A percentile compares a stretch with the other conserved stretches of the same genome.
phyloP scores from a whole-genome alignment of 169 alveolate species.

The Perkinsus chesapeaki region DNA sequence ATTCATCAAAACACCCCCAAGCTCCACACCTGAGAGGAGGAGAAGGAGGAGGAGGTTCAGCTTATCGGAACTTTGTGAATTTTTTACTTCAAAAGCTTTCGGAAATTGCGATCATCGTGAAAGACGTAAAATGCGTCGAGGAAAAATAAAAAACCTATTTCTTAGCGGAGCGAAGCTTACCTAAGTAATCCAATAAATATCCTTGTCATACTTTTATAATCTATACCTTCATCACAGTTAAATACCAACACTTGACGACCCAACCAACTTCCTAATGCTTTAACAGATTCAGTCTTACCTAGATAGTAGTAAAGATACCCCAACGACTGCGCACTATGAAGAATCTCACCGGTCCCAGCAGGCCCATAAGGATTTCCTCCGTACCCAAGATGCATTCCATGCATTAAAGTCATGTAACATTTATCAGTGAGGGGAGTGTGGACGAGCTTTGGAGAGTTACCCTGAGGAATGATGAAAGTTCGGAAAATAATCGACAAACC shows the following conservation, averaged over 20 bases:
- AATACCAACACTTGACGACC: slow-evolving; percentile 94
- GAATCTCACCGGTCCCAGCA: slow-evolving; percentile 84
- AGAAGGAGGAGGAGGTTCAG: no score
- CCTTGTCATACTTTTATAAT: slow-evolving; percentile 71
- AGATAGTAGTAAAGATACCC: slow-evolving; percentile 53
- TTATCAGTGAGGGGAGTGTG: slow-evolving; percentile 97
- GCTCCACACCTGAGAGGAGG: slow-evolving; percentile 75
- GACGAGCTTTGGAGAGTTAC: slow-evolving; percentile 77
- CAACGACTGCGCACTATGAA: not conserved
- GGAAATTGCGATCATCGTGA: no score
- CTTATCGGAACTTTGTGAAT: no score
- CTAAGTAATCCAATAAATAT: slow-evolving; percentile 67
- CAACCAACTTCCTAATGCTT: slow-evolving; percentile 90
- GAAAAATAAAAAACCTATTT: not conserved
- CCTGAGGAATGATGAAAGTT: slow-evolving; percentile 13
- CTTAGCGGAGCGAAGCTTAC: slow-evolving; percentile 27
- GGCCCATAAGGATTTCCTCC: slow-evolving; percentile 99
- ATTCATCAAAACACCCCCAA: slow-evolving; percentile 90
- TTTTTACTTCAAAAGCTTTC: no score
- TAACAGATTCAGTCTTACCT: slow-evolving; percentile 98
- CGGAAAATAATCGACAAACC: no score
- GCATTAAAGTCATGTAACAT: slow-evolving; percentile 90
- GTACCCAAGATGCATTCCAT: slow-evolving; percentile 88
- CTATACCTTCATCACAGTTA: slow-evolving; percentile 97
- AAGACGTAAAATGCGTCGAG: no score